Base-by-base conservation (phyloP, 768 basidiomycete genomes). In the Amanita inopinata region DNA sequence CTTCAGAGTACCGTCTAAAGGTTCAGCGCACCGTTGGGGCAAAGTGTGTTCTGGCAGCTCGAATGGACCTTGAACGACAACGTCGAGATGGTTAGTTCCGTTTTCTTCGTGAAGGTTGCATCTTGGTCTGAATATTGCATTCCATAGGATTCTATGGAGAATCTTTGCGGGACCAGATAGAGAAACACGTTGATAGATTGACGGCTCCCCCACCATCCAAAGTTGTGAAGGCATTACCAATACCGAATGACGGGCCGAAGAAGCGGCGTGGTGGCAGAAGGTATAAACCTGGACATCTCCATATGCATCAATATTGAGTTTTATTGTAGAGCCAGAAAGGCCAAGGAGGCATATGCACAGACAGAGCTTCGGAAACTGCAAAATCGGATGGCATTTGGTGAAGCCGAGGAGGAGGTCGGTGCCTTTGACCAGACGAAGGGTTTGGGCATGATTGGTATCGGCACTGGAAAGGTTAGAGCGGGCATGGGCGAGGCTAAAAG, bases 371-470 rank as follows among this genome's bases (percentile, higher is more conserved):
- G 92, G 49, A 98, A 98, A 63, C 69, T 96, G 49, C 94, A 98
- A 64, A 99, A 99, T 60, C 79, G 96, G 35, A 86, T 98, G 85
- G 78, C 70, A 43, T 98, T 99, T 53, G 96, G 94, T 31, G 83
- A 94, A 61, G 84, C 83, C 1, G 96, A 98, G 56, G 83, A 93
- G 55, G 96, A 99, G 60, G 86, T 93, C 33, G 94, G 92, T 12
- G 88, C 92, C 23, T 93, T 90, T 52, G 96, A 96, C 64, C 82
- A 97, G 66, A 93, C 92, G n/a, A 88, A 90, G 67, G 96, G 96
- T 4, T 61, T 98, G 57, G 96, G 96, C 47, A 98, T 99, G 93
- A 88, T 98, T 48, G 91, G 92, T 28, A 72, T 72, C 40, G 70
- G 78, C 12, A 81, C 83, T 4, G 96, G 96, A 17, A 88, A 90